Evolutionary conservation across 148 eudicot species (phyloP).

Genomic region (Amaranthus palmeri): DNA sequence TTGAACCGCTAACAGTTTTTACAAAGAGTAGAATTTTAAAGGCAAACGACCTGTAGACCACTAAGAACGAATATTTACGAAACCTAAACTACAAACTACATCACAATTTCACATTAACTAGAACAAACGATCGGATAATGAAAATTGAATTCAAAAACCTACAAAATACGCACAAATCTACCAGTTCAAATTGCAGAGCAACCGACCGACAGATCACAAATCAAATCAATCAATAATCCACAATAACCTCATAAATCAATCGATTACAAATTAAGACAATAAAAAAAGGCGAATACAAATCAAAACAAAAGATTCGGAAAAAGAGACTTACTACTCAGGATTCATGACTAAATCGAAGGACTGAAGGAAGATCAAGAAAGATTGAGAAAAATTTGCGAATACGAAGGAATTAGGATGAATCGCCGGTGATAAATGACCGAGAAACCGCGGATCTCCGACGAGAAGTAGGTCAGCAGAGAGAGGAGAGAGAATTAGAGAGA

Average conservation of each 20-base stretch:
- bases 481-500: conserved; percentile 13
- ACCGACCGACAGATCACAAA: conserved; percentile 8
- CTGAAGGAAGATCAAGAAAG: neutral
- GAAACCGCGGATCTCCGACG: conserved; percentile 23
- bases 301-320: neutral
- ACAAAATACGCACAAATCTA: conserved; percentile 4
- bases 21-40: no score
- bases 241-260: neutral
- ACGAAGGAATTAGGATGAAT: conserved; percentile 4
- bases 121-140: neutral
- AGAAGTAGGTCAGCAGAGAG: conserved; percentile 18
- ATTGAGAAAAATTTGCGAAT: neutral
- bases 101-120: neutral
- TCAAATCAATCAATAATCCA: neutral
- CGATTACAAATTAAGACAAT: conserved; percentile 10
- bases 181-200: conserved; percentile 12
- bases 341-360: conserved; percentile 23
- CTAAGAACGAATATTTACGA: no score
- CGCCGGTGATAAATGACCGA: conserved; percentile 16
- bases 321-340: conserved; percentile 30
- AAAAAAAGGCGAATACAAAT: neutral
- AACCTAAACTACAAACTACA: no score
- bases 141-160: neutral
- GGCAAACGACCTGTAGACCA: no score
- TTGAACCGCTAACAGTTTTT: no score